Evolutionary conservation across 306 rosid species (phyloP), one percentile per base, ranked within the genome.

Genomic region (Rubus idaeus): DNA sequence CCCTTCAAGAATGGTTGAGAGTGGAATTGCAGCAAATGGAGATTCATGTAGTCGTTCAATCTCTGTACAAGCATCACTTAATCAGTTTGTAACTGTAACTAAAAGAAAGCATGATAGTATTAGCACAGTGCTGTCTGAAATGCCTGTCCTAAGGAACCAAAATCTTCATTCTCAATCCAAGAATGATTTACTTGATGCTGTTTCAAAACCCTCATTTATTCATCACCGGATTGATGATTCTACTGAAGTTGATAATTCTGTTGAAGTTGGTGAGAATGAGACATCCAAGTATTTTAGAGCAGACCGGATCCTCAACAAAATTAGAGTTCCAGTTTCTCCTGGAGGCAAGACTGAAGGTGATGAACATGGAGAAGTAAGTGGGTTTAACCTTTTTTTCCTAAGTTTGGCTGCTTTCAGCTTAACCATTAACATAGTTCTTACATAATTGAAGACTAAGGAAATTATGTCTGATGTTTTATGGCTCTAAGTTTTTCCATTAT

Each of bases 131-230:
- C 80, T 95, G 85, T 90, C 98, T 82, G 98, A 92, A 84, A 86
- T 92, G 81, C 96, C 97, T 35, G 75, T 95, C 73, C 89, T 90
- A 18, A 90, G 97, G 84, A 95, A 86, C 84, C 87, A 77, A 78
- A 77, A 72, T 84, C 84, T 82, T 80, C 77, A 70, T 18, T 56
- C 58, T 79, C 88, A 79, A 77, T 77, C 62, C 55, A 83, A 82
- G 82, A 76, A 83, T 79, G 92, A 82, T 79, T 75, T 60, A 55
- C 57, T 71, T 46, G 76, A 85, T 78, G 70, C 78, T 69, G 68
- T 73, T 81, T 65, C 80, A 55, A 81, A 80, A 83, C 78, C 83
- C 64, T 66, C 83, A 23, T 41, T 35, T 52, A 70, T 68, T 60
- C 70, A 68, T 74, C 81, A 73, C 73, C 84, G 70, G 85, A 81